Base-by-base conservation (phyloP, 768 basidiomycete species). In the Hebeloma cylindrosporum region DNA sequence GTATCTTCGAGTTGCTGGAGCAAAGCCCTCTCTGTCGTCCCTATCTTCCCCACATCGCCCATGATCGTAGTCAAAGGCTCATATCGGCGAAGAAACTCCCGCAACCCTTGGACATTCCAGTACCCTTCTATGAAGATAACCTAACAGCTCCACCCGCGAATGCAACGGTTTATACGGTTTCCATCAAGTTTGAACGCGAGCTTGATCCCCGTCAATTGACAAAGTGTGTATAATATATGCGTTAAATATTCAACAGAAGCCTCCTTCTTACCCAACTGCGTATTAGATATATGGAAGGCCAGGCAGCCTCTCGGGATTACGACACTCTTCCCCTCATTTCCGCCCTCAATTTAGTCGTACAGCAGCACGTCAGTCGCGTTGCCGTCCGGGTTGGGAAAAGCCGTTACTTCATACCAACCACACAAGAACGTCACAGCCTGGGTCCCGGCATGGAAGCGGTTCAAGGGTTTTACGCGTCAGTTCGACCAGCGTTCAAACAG, bases 1-100 rank as follows among this genome's bases (percentile, higher is more conserved):
- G 82, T 1, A 67, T 86, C 23, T 77, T 85, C 48, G 58, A 78
- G 29, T 62, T 84, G 10, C 59, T 86, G 38, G 82, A 84, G 51
- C 50, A 57, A 16, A 63, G 57, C 34, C 60, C 70, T 1, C 45
- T 52, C 0, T 73, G 67, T 32, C 36, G 49, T 23, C 70, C 67
- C 0, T 67, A 70, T 54, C 50, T 66, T 6, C 53, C 65, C 0
- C 65, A 75, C 47, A 69, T 80, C 27, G 83, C 82, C 1, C 78
- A 80, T 47, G 79, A 82, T 51, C 57, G 64, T 14, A 75, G 68
- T 31, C 64, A 69, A 48, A 64, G 73, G 29, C 54, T 82, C 7
- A 69, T 80, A 13, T 70, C 78, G 16, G 68, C 75, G 1, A 63
- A 55, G 45, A 53, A 58, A 37, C 60, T 82, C 13, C 75, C 75